Evolutionary conservation across 495 filamentous ascomycete species (phyloP).

Genomic region (Xylaria venustula): DNA sequence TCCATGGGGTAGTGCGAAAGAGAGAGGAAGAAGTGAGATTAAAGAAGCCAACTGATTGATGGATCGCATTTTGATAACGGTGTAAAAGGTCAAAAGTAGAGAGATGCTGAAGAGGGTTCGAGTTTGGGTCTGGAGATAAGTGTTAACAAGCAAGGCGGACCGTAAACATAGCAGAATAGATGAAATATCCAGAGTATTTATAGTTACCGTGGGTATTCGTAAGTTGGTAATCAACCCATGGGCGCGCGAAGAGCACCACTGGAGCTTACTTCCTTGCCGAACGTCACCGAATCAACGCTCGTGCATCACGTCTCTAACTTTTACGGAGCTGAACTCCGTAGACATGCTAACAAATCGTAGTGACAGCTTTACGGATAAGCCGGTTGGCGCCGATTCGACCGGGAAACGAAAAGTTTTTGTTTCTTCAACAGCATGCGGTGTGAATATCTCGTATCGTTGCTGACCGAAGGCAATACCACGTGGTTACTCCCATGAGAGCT

Average conservation of each 20-base stretch:
- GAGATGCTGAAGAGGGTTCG: background rate
- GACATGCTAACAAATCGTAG: background rate
- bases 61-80: slow-evolving; percentile 8
- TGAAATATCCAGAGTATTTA: too few species aligned
- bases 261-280: too few species aligned
- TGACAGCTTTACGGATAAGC: background rate
- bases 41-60: slow-evolving; percentile 10
- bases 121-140: background rate
- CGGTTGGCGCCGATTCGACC: background rate
- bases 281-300: too few species aligned
- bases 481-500: too few species aligned
- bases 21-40: slow-evolving; percentile 18
- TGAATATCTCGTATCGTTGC: background rate
- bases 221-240: too few species aligned
- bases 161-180: too few species aligned
- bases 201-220: too few species aligned
- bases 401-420: background rate
- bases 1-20: slow-evolving; percentile 17
- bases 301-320: background rate
- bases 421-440: background rate
- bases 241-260: too few species aligned
- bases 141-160: too few species aligned
- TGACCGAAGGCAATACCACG: background rate
- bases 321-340: background rate
- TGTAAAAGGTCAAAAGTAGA: background rate